These are phyloP conservation scores for Xerocomellus intermedius DNA, from an alignment of 768 basidiomycete genomes.

Conservation along the genomic window DNA sequence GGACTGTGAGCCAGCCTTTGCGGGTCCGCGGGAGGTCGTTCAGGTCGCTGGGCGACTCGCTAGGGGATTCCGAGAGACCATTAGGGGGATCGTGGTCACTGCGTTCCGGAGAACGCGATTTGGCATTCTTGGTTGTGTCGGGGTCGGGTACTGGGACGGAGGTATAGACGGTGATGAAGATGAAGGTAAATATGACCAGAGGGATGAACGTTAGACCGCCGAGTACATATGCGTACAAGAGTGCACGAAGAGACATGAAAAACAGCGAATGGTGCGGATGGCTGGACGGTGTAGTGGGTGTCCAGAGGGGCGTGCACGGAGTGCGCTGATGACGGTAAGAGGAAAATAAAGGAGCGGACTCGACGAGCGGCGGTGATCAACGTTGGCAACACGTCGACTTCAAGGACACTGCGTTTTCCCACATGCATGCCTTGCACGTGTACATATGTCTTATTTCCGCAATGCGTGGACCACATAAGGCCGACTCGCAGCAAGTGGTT, in stretches of 20 bases:
- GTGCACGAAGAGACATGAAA: constrained; percentile 58
- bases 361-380: not conserved
- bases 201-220: constrained; percentile 92
- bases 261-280: not conserved
- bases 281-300: not conserved
- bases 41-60: constrained; percentile 27
- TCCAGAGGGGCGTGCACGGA: not conserved
- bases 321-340: not conserved
- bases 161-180: constrained; percentile 76
- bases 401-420: constrained; percentile 5
- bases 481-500: constrained; percentile 3
- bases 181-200: constrained; percentile 54
- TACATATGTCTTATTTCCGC: constrained; percentile 14
- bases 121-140: constrained; percentile 41
- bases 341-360: not conserved
- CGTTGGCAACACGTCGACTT: not conserved
- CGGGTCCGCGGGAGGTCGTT: constrained; percentile 65
- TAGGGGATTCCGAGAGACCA: constrained; percentile 27
- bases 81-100: constrained; percentile 28
- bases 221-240: constrained; percentile 82
- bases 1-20: constrained; percentile 82
- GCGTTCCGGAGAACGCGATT: constrained; percentile 22
- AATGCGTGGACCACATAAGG: constrained; percentile 3
- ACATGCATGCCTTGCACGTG: constrained; percentile 15
- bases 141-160: constrained; percentile 72